Evolutionary conservation across 208 protist species (phyloP).

Genomic region (Trypanosoma cruzi): DNA sequence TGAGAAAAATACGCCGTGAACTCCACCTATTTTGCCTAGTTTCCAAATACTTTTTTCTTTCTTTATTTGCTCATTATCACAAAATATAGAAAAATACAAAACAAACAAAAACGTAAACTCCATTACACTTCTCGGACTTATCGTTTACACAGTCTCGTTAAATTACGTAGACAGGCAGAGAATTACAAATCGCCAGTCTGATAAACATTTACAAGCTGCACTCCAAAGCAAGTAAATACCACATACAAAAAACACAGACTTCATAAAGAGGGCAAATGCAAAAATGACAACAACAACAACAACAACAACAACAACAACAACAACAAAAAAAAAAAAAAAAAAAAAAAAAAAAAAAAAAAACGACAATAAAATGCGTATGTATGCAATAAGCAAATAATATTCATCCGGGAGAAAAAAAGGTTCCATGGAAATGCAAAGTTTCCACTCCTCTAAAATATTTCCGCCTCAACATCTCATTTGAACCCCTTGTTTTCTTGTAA

Average conservation of each 20-base stretch:
- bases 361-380: background rate
- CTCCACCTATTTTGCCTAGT: too few species aligned
- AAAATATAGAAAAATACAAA: background rate
- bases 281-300: too few species aligned
- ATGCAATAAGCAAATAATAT: background rate
- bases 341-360: too few species aligned
- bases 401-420: background rate
- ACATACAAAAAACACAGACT: background rate
- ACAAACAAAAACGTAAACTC: background rate
- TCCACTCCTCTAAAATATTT: background rate
- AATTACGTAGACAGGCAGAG: background rate
- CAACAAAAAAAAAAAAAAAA: too few species aligned
- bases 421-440: background rate
- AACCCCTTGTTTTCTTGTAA: conserved; percentile 81
- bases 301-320: too few species aligned
- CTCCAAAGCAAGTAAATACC: background rate
- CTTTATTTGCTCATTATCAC: too few species aligned
- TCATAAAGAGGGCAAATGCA: background rate
- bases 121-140: background rate
- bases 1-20: too few species aligned
- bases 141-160: background rate
- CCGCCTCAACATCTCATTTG: conserved; percentile 18
- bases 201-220: background rate
- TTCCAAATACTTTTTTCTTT: too few species aligned
- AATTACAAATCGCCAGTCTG: background rate